A percentile compares a stretch with the other conserved stretches of the same genome.
phyloP scores from a whole-genome alignment of 1,284 basidiomycete genomes.

The Apiotrichum gracile region DNA sequence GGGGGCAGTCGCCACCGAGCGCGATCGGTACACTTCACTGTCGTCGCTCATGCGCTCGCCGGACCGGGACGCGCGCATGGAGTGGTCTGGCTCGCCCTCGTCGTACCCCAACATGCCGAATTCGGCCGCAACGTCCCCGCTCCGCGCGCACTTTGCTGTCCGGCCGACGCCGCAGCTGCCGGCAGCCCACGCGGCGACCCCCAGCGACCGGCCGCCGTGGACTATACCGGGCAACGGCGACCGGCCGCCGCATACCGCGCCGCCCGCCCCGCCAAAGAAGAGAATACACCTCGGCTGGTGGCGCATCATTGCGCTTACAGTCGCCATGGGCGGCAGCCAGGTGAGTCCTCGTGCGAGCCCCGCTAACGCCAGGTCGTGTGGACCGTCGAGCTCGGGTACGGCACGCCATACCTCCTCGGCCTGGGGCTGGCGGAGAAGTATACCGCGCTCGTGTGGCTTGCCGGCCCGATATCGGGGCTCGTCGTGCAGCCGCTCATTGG shows the following conservation, averaged over 20 bases:
- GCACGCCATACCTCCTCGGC: slow-evolving; percentile 83
- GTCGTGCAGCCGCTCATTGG: slow-evolving; percentile 94
- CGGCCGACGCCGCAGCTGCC: neutral
- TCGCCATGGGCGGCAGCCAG: slow-evolving; percentile 69
- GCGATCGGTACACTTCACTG: slow-evolving; percentile 33
- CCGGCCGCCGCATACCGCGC: neutral
- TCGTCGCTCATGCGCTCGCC: slow-evolving; percentile 25
- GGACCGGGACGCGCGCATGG: slow-evolving; percentile 3
- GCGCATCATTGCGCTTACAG: slow-evolving; percentile 50
- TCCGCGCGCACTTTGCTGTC: neutral
- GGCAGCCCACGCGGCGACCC: neutral
- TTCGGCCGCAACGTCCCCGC: neutral
- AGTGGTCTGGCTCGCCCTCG: neutral
- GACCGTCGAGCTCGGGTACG: slow-evolving; percentile 60
- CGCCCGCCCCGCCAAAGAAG: neutral
- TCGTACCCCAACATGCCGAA: neutral
- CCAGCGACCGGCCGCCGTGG: neutral
- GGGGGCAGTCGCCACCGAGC: too few relatives aligned
- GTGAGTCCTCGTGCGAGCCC: slow-evolving; percentile 24
- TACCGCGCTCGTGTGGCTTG: slow-evolving; percentile 93
- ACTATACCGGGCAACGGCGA: slow-evolving; percentile 4
- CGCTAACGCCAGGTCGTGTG: slow-evolving; percentile 32
- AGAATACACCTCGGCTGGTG: slow-evolving; percentile 11
- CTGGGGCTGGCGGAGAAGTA: slow-evolving; percentile 85
- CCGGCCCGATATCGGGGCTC: slow-evolving; percentile 77